These are phyloP conservation scores for carrot (Daucus carota) DNA, from an alignment of 129 eudicot species.

Conservation along the genomic window DH1_v3.0 NC_030387.2:25527001-25527500, in stretches of 20 bases:
- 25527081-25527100: background rate
- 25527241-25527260: conserved; percentile 85
- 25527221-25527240: conserved; percentile 55
- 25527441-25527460: background rate
- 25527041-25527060: background rate
- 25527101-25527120: background rate
- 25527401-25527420: background rate
- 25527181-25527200: conserved; percentile 3
- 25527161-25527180: background rate
- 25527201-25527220: background rate
- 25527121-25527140: background rate
- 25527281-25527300: conserved; percentile 89
- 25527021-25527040: background rate
- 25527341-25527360: background rate
- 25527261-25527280: conserved; percentile 71
- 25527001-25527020: background rate
- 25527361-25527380: background rate
- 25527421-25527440: background rate
- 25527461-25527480: background rate
- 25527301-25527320: conserved; percentile 79
- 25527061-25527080: background rate
- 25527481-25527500: background rate
- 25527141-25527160: background rate
- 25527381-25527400: background rate
- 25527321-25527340: conserved; percentile 59